phyloP scores from a whole-genome alignment of 2,329 filamentous ascomycete species.

The Ophiostoma sp. region DNA sequence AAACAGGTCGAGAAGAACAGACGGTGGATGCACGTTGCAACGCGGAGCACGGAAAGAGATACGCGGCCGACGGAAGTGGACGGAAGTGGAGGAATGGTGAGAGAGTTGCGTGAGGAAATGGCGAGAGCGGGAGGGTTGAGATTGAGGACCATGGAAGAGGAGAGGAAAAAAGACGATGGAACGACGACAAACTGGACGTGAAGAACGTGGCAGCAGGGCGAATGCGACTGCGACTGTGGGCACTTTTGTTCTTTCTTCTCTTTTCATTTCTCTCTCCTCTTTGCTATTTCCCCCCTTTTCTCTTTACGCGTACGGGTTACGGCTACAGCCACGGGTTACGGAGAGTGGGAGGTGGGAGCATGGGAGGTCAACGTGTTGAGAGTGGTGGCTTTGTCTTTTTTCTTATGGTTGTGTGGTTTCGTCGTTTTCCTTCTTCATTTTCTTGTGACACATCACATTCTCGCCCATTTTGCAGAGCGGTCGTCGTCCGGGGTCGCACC shows the following conservation, averaged over 20 bases:
- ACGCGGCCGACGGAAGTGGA: conserved; percentile 4
- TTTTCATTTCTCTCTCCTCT: neutral
- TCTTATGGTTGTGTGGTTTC: neutral
- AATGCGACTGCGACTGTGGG: neutral
- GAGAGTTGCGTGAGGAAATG: neutral
- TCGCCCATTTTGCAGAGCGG: neutral
- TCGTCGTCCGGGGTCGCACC: conserved; percentile 8
- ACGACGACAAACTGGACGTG: neutral
- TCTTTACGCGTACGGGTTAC: neutral
- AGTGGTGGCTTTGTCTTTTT: neutral
- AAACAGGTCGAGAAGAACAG: neutral
- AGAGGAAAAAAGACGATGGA: neutral
- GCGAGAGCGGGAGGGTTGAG: neutral
- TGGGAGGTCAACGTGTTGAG: neutral
- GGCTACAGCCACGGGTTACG: neutral
- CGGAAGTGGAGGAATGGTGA: neutral
- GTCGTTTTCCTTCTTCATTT: neutral
- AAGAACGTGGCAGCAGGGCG: conserved; percentile 5
- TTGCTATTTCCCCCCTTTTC: neutral
- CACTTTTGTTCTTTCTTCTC: neutral
- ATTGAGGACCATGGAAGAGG: neutral
- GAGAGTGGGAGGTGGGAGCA: neutral
- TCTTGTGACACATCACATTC: conserved; percentile 24
- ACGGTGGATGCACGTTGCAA: neutral
- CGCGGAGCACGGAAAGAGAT: neutral